These are phyloP conservation scores for Syzygium jambos DNA, from an alignment of 345 rosid species.

Conservation along the genomic window DNA sequence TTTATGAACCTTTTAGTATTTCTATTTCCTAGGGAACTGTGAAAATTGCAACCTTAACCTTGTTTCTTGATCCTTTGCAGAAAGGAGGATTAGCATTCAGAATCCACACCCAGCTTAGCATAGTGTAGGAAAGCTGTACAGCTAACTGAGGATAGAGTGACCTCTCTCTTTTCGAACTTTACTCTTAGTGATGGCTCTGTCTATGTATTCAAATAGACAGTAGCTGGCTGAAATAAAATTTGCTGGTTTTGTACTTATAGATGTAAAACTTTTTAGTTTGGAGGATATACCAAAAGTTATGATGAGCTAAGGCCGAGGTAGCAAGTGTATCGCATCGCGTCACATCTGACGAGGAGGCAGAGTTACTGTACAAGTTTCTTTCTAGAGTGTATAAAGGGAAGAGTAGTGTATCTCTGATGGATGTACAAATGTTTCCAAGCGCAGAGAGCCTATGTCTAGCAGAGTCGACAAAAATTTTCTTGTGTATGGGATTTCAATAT, in stretches of 20 bases:
- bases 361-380: conserved; percentile 25
- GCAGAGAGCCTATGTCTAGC: conserved; percentile 13
- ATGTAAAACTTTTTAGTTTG: conserved; percentile 13
- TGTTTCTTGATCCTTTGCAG: conserved; percentile 21
- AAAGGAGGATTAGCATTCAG: conserved; percentile 55
- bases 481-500: conserved; percentile 12
- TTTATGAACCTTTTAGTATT: neutral
- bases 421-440: conserved; percentile 31
- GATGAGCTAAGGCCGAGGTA: conserved; percentile 6
- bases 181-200: neutral
- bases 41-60: neutral
- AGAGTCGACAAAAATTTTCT: conserved; percentile 14
- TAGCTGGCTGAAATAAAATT: conserved; percentile 27
- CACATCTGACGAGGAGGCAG: neutral
- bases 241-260: conserved; percentile 35
- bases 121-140: conserved; percentile 35
- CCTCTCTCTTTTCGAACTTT: neutral
- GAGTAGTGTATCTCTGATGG: conserved; percentile 19
- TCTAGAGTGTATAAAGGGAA: conserved; percentile 25
- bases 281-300: conserved; percentile 14
- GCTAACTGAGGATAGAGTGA: conserved; percentile 48
- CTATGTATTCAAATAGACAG: conserved; percentile 17
- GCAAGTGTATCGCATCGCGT: neutral
- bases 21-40: neutral
- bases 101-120: conserved; percentile 29